Evolutionary conservation across 2,329 filamentous ascomycete species (phyloP).

Genomic region (Colletotrichum theobromicola): DNA sequence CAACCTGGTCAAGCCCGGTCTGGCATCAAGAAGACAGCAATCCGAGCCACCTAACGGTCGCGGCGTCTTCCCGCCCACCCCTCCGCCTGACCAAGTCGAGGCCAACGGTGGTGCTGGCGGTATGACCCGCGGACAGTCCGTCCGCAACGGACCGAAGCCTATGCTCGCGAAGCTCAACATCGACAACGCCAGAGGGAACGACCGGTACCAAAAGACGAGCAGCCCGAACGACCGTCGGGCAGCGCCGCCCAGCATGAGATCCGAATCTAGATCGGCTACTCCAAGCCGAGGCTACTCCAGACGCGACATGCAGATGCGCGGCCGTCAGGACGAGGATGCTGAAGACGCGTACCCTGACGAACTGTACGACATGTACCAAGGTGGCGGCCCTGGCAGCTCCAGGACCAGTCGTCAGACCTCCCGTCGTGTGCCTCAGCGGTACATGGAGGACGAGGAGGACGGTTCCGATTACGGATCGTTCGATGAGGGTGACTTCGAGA

Average conservation of each 20-base stretch:
- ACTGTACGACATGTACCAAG: conserved; percentile 68
- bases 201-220: conserved; percentile 58
- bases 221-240: conserved; percentile 42
- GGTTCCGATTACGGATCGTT: conserved; percentile 74
- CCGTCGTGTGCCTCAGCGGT: conserved; percentile 54
- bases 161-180: conserved; percentile 69
- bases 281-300: conserved; percentile 39
- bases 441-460: conserved; percentile 80
- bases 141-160: conserved; percentile 65
- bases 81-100: conserved; percentile 88
- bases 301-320: conserved; percentile 20
- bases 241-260: conserved; percentile 29
- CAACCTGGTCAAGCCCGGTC: conserved; percentile 87
- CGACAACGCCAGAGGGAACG: conserved; percentile 53
- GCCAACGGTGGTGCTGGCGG: conserved; percentile 29
- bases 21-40: conserved; percentile 82
- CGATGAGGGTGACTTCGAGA: conserved; percentile 82
- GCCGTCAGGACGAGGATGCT: conserved; percentile 51
- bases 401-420: conserved; percentile 45
- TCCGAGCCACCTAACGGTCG: conserved; percentile 79
- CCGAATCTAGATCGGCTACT: conserved; percentile 51
- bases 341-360: conserved; percentile 72
- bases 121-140: conserved; percentile 62
- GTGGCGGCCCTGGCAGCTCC: conserved; percentile 37
- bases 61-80: conserved; percentile 96